These are phyloP conservation scores for Fusarium sp. DNA, from an alignment of 2,329 filamentous ascomycete genomes.

Conservation along the genomic window DNA sequence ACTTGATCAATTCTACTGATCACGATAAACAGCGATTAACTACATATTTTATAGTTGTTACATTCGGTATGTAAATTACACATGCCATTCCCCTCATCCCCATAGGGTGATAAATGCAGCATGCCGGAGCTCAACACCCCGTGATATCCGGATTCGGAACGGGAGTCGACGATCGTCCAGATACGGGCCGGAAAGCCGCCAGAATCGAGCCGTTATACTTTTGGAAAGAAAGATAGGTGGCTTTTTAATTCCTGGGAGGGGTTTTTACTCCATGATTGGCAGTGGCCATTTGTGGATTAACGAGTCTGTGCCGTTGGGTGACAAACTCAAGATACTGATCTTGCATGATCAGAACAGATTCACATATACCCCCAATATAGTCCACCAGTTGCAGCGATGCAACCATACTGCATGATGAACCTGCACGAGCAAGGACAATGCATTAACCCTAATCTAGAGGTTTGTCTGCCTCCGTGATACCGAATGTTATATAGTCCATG, in stretches of 20 bases:
- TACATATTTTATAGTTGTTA: conserved; percentile 13
- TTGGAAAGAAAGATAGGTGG: accelerated
- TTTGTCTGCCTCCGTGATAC: neutral
- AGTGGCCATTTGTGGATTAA: neutral
- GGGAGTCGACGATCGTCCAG: neutral
- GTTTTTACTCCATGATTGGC: neutral
- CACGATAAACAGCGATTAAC: too few species aligned
- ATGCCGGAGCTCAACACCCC: conserved; percentile 28
- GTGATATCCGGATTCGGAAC: conserved; percentile 24
- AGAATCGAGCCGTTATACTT: neutral
- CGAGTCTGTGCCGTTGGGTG: neutral
- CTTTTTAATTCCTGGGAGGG: too few species aligned
- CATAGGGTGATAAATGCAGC: conserved; percentile 19
- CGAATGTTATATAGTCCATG: neutral
- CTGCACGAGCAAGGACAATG: neutral
- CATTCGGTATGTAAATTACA: neutral
- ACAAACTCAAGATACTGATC: neutral
- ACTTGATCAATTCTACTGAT: neutral
- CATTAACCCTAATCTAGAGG: neutral
- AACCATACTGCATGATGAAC: neutral
- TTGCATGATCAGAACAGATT: neutral
- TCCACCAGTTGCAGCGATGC: neutral
- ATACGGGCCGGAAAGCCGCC: neutral
- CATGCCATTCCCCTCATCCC: conserved; percentile 7
- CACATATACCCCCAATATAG: conserved; percentile 1